phyloP scores from a whole-genome alignment of 2,329 filamentous ascomycete genomes.

The Cadophora sp. region DNA sequence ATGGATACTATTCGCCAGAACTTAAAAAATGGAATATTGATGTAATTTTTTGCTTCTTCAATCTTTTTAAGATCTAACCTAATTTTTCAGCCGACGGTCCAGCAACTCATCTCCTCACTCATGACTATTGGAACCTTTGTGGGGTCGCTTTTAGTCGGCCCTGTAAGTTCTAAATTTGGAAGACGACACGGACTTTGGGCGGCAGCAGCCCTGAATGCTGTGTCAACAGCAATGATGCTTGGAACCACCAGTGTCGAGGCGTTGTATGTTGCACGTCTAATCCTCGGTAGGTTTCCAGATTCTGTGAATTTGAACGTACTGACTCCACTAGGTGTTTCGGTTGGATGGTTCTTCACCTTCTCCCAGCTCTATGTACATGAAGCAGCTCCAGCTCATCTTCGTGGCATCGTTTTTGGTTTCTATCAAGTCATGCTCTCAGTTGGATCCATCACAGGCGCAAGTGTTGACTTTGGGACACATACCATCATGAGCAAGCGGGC shows the following conservation, averaged over 20 bases:
- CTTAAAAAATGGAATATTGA: conserved; percentile 33
- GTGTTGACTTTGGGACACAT: conserved; percentile 47
- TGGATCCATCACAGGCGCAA: conserved; percentile 49
- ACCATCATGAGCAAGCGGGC: conserved; percentile 45
- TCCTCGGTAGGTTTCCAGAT: conserved; percentile 44
- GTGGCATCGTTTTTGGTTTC: conserved; percentile 55
- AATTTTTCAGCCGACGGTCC: conserved; percentile 52
- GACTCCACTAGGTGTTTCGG: conserved; percentile 40
- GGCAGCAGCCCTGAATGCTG: conserved; percentile 52
- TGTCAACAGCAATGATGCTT: conserved; percentile 54
- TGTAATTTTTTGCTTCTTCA: conserved; percentile 18
- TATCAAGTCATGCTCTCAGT: conserved; percentile 58
- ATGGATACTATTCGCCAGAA: conserved; percentile 49
- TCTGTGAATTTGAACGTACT: not conserved
- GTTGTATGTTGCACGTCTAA: conserved; percentile 54
- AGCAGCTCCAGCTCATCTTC: conserved; percentile 52
- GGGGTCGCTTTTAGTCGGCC: conserved; percentile 55
- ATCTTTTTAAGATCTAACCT: not conserved
- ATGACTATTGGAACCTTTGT: conserved; percentile 58
- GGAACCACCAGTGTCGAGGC: conserved; percentile 49
- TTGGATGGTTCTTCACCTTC: conserved; percentile 55
- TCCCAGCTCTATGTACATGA: conserved; percentile 57
- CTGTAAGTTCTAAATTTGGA: conserved; percentile 56
- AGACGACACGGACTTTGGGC: conserved; percentile 55
- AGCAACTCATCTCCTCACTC: conserved; percentile 58